phyloP scores from a whole-genome alignment of 225 moss, liverwort and hornwort species.

The Rhytidiadelphus loreus region DNA sequence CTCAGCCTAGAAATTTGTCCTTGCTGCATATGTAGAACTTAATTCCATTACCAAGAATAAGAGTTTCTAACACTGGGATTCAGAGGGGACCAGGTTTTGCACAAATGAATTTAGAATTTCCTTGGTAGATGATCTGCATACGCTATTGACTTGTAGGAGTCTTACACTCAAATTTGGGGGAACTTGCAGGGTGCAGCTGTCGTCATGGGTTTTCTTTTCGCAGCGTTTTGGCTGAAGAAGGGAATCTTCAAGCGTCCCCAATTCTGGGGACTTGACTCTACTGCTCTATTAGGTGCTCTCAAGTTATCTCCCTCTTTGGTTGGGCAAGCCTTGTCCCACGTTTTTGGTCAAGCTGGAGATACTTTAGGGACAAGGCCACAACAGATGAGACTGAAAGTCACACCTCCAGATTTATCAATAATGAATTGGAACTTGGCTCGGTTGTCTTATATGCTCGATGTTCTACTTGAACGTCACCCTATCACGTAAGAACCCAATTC shows the following conservation, averaged over 20 bases:
- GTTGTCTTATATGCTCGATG: constrained; percentile 57
- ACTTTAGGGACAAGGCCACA: constrained; percentile 35
- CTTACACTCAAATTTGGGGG: constrained; percentile 4
- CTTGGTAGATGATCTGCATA: background rate
- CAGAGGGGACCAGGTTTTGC: background rate
- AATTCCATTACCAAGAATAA: background rate
- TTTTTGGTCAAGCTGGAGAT: constrained; percentile 15
- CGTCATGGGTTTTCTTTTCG: constrained; percentile 11
- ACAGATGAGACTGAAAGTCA: constrained; percentile 48
- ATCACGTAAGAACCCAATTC: constrained; percentile 39
- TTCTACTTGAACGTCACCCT: constrained; percentile 59
- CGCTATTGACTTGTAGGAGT: background rate
- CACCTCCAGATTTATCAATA: constrained; percentile 35
- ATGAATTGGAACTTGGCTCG: constrained; percentile 49
- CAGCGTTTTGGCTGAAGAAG: constrained; percentile 6
- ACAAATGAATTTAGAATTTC: background rate
- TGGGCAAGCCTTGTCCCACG: constrained; percentile 17
- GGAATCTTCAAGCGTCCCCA: background rate
- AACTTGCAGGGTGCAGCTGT: constrained; percentile 36
- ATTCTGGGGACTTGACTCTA: constrained; percentile 4
- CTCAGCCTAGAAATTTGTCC: background rate
- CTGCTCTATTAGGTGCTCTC: constrained; percentile 22
- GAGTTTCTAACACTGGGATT: background rate
- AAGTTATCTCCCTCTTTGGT: constrained; percentile 19
- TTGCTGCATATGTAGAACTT: background rate